Evolutionary conservation across 768 basidiomycete genomes (phyloP), one percentile per base, ranked within the genome.

Genomic region (Hemileccinum rubropunctum): DNA sequence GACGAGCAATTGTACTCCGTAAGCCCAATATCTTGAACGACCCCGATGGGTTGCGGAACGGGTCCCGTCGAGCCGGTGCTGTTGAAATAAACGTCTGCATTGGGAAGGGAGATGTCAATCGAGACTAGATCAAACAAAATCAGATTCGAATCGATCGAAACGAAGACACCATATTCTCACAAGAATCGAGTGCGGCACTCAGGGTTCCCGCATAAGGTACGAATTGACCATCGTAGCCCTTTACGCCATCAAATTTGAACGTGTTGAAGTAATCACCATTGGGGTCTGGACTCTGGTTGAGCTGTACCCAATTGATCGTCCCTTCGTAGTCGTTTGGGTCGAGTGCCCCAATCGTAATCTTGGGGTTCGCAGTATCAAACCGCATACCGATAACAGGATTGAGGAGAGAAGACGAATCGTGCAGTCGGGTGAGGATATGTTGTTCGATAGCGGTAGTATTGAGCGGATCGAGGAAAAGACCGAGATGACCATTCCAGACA

Each of bases 301-400:
- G 45, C 36, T 55, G 49, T 14, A 66, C 59, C 65, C 65, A 66
- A 40, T 66, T 66, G 27, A 66, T 64, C 13, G 55, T 57, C 27
- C 65, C 65, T 49, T 68, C 66, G 27, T 66, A 66, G 40, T 66
- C 65, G 10, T 56, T 58, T 8, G 59, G 65, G 36, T 66, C 65
- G 3, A 66, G 64, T 6, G 66, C 66, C 2, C 65, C 65, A n/a
- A 66, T 63, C 8, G 66, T 66, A 10, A 66, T 20, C 42, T 61
- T 66, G 13, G 65, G 64, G n/a, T 62, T 64, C 11, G 14, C 35
- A 28, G 64, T 56, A 43, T 66, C 61, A 23, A 66, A 66, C 9
- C 63, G 55, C 59, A 66, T 58, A 14, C 65, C 66, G 9, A 66
- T 21, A 11, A 66, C 66, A 18, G 65, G 65, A 28, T 68, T 66